Base-by-base conservation (phyloP, 1,284 basidiomycete species). In the Macrocystidia cucumis region DNA sequence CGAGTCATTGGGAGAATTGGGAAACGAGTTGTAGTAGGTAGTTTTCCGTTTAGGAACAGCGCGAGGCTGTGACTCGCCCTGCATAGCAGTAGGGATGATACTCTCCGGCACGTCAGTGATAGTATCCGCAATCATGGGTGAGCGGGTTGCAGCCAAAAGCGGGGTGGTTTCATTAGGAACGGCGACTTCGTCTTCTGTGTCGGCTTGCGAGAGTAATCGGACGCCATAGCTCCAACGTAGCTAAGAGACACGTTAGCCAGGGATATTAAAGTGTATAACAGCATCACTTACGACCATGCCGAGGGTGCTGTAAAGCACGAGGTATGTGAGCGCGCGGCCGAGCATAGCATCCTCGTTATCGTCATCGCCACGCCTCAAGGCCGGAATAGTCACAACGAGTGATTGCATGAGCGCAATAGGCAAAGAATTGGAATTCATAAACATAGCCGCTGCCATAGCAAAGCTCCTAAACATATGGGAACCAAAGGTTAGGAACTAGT, bases 331-430 rank as follows among this genome's bases (percentile, higher is more conserved):
- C 0, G 93, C 90, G 8, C 92, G 74, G 36, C 92, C 91, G 26
- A 96, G 72, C 89, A 96, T 96, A 22, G 83, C 76, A 47, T 91
- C 73, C 48, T 79, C 72, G 46, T 75, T 84, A 52, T 97, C 92
- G 36, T 86, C 78, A 4, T 71, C 54, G 11, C 74, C 82, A 91
- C 91, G 93, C 51, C 85, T 80, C 21, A 97, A 68, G 8, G 78
- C 78, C 0, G 85, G 84, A 0, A 96, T 90, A 6, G 87, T 85
- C 35, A 84, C 63, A 5, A 91, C 90, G 14, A 97, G 76, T 43
- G 80, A 86, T 60, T 95, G 88, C 78, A 91, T 84, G 22, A 97
- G 68, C 0, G 92, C 92, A 28, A 96, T 91, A 0, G 92, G 92
- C 1, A 97, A 70, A 4, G 90, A 92, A 55, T 97, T 97, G 4